phyloP scores from a whole-genome alignment of 2,329 filamentous ascomycete species.

The Dactylellina sp. region DNA sequence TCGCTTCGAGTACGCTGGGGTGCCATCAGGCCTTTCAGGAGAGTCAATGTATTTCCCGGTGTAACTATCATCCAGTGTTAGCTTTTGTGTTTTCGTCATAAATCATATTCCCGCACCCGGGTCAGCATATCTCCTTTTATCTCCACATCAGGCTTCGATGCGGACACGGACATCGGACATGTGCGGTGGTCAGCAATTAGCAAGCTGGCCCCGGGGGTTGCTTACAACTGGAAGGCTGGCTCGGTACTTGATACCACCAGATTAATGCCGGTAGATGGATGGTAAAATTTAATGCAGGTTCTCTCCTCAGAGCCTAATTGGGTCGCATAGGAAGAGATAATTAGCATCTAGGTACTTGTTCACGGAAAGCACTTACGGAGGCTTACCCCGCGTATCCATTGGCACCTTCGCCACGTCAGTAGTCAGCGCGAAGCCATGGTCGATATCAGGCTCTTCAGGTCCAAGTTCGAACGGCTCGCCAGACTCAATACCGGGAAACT shows the following conservation, averaged over 20 bases:
- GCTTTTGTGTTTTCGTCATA: background rate
- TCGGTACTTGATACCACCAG: constrained; percentile 91
- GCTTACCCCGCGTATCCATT: constrained; percentile 72
- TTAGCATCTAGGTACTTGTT: background rate
- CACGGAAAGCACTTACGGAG: background rate
- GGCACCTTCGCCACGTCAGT: constrained; percentile 71
- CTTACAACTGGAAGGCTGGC: constrained; percentile 86
- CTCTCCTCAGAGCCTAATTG: constrained; percentile 63
- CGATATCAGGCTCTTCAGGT: constrained; percentile 78
- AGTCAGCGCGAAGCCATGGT: constrained; percentile 89
- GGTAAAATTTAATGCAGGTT: constrained; percentile 77
- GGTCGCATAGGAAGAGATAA: background rate
- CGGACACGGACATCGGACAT: constrained; percentile 31
- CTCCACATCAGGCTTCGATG: constrained; percentile 22
- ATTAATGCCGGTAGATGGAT: constrained; percentile 79
- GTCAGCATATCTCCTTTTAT: constrained; percentile 21
- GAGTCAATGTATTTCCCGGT: constrained; percentile 87
- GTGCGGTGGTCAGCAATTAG: constrained; percentile 47
- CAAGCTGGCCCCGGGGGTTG: background rate
- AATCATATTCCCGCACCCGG: background rate
- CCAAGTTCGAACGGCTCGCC: constrained; percentile 78
- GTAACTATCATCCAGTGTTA: constrained; percentile 68
- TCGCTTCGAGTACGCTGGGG: constrained; percentile 74
- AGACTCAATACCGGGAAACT: constrained; percentile 75
- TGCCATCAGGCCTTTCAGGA: constrained; percentile 70